A percentile compares a stretch with the other conserved stretches of the same genome.
Evolutionary conservation across 164 flowering plant genomes (phyloP).

Genomic region (Umbellularia californica): DNA sequence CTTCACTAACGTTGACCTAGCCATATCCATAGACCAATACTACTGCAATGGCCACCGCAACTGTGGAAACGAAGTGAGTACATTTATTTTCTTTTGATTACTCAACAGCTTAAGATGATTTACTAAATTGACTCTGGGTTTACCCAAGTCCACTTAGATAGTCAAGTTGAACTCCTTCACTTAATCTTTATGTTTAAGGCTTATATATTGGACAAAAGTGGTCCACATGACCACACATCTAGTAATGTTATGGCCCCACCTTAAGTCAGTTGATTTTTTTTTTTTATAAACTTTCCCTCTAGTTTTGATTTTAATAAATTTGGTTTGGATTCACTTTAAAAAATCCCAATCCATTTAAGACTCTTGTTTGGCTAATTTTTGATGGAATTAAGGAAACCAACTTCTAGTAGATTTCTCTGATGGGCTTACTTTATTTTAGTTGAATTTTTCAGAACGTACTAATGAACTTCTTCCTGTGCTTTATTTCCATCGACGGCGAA

Average conservation of each 20-base stretch:
- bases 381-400: too few relatives aligned
- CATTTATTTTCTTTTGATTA: not conserved
- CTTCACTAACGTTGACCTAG: not conserved
- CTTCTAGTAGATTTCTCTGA: too few relatives aligned
- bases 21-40: conserved; percentile 8
- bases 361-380: too few relatives aligned
- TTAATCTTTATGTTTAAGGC: too few relatives aligned
- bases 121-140: not conserved
- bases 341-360: not conserved
- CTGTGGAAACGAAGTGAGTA: not conserved
- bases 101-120: not conserved
- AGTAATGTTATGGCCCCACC: too few relatives aligned
- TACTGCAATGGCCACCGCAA: not conserved
- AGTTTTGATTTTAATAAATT: too few relatives aligned
- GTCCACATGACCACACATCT: too few relatives aligned
- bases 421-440: too few relatives aligned
- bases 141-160: not conserved
- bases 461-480: not conserved
- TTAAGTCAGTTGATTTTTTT: too few relatives aligned
- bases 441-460: not conserved
- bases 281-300: not conserved
- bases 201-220: too few relatives aligned
- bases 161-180: not conserved
- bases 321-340: not conserved
- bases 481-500: not conserved